phyloP scores from a whole-genome alignment of 768 basidiomycete genomes.

The Boletellus sp. region DNA sequence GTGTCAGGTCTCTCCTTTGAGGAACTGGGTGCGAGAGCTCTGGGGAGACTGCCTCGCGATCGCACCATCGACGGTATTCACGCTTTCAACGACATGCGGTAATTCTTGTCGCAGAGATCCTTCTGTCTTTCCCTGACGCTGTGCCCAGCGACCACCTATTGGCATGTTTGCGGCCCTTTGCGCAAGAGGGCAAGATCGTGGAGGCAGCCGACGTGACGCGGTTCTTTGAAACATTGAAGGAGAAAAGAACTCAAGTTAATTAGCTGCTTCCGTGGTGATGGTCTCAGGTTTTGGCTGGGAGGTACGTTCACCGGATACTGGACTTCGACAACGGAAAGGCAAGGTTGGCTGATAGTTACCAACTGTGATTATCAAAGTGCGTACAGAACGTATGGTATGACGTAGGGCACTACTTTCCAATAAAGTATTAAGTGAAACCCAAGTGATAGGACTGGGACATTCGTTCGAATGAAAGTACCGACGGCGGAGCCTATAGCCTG shows the following conservation, averaged over 20 bases:
- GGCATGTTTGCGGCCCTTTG: constrained; percentile 73
- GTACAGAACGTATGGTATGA: too few relatives aligned
- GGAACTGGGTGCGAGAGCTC: constrained; percentile 78
- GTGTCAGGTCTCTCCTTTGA: constrained; percentile 68
- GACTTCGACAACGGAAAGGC: neutral
- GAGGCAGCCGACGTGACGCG: constrained; percentile 64
- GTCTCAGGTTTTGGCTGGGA: neutral
- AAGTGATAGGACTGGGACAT: too few relatives aligned
- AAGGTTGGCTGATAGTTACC: too few relatives aligned
- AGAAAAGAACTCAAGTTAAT: constrained; percentile 20
- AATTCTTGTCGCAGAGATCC: constrained; percentile 13
- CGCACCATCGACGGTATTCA: constrained; percentile 79
- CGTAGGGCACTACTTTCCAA: too few relatives aligned
- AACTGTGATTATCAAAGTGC: too few relatives aligned
- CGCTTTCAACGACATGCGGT: constrained; percentile 85
- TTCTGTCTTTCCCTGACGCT: constrained; percentile 2
- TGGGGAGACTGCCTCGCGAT: constrained; percentile 71
- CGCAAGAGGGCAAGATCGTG: constrained; percentile 71
- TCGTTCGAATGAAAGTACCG: too few relatives aligned
- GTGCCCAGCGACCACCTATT: constrained; percentile 61
- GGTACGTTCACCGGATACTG: neutral
- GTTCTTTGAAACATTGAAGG: constrained; percentile 58
- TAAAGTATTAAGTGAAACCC: too few relatives aligned
- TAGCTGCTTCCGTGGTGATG: neutral
- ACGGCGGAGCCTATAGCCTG: neutral